Conservation (phyloP, 768 basidiomycete species). For the Psilocybe tampanensis region DNA sequence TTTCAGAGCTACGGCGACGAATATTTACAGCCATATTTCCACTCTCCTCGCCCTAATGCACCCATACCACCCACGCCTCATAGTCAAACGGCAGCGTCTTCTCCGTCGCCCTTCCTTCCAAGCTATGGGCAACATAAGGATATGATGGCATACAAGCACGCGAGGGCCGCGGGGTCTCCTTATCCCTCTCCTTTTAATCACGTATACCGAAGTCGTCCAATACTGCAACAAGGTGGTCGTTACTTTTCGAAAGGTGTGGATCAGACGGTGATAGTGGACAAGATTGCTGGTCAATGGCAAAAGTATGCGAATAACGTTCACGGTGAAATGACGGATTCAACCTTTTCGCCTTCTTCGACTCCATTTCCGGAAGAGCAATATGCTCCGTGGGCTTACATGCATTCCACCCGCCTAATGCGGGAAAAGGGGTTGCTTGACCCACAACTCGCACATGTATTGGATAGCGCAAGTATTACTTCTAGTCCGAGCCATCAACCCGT, state of each 20-base stretch:
- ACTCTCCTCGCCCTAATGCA: constrained; percentile 65
- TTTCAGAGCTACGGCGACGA: constrained; percentile 62
- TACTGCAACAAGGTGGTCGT: constrained; percentile 34
- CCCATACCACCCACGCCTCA: constrained; percentile 83
- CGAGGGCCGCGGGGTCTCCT: constrained; percentile 68
- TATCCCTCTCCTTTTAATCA: constrained; percentile 81
- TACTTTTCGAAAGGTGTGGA: constrained; percentile 34
- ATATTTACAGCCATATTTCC: constrained; percentile 59
- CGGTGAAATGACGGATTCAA: constrained; percentile 65
- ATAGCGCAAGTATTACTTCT: constrained; percentile 65
- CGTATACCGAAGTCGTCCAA: constrained; percentile 56
- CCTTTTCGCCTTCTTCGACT: constrained; percentile 74
- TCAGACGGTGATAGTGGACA: constrained; percentile 59
- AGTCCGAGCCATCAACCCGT: constrained; percentile 75
- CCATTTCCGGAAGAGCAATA: constrained; percentile 66
- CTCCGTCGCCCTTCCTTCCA: constrained; percentile 67
- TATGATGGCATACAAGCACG: constrained; percentile 50
- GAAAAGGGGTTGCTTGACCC: constrained; percentile 4
- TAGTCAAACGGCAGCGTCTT: constrained; percentile 72
- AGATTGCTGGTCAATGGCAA: constrained; percentile 77
- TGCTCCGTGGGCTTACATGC: constrained; percentile 75
- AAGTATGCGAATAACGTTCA: constrained; percentile 75
- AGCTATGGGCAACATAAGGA: constrained; percentile 38
- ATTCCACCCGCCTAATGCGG: constrained; percentile 52
- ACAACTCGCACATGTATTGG: constrained; percentile 23